These are phyloP conservation scores for Parastagonospora nodorum DNA, from an alignment of 2,329 filamentous ascomycete genomes.

Conservation along the genomic window DNA sequence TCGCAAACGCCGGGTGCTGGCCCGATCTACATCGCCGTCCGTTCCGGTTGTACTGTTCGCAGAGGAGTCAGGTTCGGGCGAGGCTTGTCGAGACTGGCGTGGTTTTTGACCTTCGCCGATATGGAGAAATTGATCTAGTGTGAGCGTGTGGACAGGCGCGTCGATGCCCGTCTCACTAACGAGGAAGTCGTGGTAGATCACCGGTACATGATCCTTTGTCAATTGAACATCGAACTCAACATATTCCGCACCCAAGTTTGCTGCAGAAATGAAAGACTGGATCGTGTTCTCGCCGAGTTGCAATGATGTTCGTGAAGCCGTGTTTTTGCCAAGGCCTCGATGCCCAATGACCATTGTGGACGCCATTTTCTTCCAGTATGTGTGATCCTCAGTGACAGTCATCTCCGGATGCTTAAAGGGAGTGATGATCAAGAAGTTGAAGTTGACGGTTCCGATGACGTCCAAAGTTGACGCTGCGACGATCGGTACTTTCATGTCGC, in stretches of 20 bases:
- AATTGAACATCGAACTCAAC: constrained; percentile 88
- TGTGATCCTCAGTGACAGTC: constrained; percentile 86
- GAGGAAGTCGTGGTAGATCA: constrained; percentile 98
- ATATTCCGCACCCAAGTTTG: constrained; percentile 81
- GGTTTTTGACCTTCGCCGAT: constrained; percentile 67
- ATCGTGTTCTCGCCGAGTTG: constrained; percentile 97
- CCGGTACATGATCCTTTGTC: constrained; percentile 97
- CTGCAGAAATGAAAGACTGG: constrained; percentile 92
- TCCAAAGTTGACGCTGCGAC: constrained; percentile 81
- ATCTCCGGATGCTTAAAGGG: constrained; percentile 94
- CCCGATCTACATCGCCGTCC: constrained; percentile 21
- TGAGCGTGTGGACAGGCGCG: constrained; percentile 92
- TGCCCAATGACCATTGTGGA: constrained; percentile 83
- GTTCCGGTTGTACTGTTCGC: constrained; percentile 6
- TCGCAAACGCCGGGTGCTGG: constrained; percentile 47
- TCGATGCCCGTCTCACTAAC: constrained; percentile 98
- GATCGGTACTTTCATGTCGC: constrained; percentile 90
- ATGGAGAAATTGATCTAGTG: constrained; percentile 92
- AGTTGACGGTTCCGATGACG: constrained; percentile 92
- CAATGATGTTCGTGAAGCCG: constrained; percentile 78
- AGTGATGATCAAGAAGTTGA: constrained; percentile 94
- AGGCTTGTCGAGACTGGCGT: constrained; percentile 53
- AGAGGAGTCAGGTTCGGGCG: constrained; percentile 42
- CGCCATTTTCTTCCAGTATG: constrained; percentile 93
- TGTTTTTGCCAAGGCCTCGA: constrained; percentile 84